These are phyloP conservation scores for Ogataea neopini DNA, from an alignment of 805 yeast genomes.

Conservation along the genomic window DNA sequence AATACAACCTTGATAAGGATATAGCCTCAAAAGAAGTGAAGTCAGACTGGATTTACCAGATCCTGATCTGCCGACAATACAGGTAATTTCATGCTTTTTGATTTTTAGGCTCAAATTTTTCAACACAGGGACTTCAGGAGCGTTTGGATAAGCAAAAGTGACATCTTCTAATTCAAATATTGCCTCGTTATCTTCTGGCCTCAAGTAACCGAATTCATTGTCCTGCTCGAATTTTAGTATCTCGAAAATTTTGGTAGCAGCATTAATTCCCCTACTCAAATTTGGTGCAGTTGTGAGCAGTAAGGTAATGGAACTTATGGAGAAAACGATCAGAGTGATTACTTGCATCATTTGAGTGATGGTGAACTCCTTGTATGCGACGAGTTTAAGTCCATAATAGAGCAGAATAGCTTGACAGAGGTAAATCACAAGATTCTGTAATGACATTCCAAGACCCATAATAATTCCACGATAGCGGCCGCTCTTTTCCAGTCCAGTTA, in stretches of 20 bases:
- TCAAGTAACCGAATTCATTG: slow-evolving; percentile 38
- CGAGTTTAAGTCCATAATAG: slow-evolving; percentile 77
- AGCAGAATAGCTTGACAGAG: slow-evolving; percentile 71
- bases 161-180: slow-evolving; percentile 46
- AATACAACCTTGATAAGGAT: slow-evolving; percentile 39
- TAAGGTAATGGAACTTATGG: slow-evolving; percentile 62
- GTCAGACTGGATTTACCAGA: slow-evolving; percentile 85
- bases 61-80: slow-evolving; percentile 85
- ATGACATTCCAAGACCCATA: slow-evolving; percentile 68
- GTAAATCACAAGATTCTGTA: slow-evolving; percentile 53
- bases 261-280: slow-evolving; percentile 75
- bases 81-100: slow-evolving; percentile 51
- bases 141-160: slow-evolving; percentile 49
- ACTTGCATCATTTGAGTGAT: slow-evolving; percentile 64
- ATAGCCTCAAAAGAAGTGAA: slow-evolving; percentile 55
- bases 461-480: too few species aligned
- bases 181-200: slow-evolving; percentile 27
- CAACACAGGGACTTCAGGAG: slow-evolving; percentile 34
- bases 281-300: slow-evolving; percentile 73
- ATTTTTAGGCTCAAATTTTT: slow-evolving; percentile 46
- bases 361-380: slow-evolving; percentile 56
- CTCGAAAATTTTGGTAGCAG: slow-evolving; percentile 54
- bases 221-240: slow-evolving; percentile 38
- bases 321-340: slow-evolving; percentile 69
- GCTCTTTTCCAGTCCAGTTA: too few species aligned